Evolutionary conservation across 2,329 filamentous ascomycete species (phyloP), one percentile per base, ranked within the genome.

Genomic region (Pseudocercospora crystallina): DNA sequence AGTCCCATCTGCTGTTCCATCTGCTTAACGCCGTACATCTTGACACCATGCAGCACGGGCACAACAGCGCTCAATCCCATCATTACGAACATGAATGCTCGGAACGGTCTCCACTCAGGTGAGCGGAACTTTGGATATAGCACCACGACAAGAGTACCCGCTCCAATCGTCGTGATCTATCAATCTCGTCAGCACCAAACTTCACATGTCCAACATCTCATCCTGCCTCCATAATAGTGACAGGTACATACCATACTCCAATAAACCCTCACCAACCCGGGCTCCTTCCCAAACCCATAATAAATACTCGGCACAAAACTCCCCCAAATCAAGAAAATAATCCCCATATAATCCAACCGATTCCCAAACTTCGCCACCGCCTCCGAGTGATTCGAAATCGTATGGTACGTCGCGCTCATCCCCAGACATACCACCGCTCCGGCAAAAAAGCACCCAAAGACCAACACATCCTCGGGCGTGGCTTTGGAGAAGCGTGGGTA

Each of bases 321-420:
- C 5, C 94, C 94, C 60, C 92, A 88, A 52, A 97, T 97, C 60
- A 99, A 75, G 42, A 85, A 82, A 29, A 97, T 89, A 61, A 99
- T 99, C 5, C 94, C 94, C 5, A 92, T 82, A 68, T 99, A 97
- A 68, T 99, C 94, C 49, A 97, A 75, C 69, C 95, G 89, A 69
- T 97, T 97, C 9, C 91, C 91, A 76, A 90, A 88, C 55, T 82
- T 85, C 2, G 87, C 84, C 11, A 96, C 89, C 1, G 73, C 71
- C 33, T 83, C 81, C 13, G 88, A 94, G 70, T 99, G 94, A 60
- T 96, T 96, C 15, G 80, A 83, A 41, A 96, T 80, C 2, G 88
- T 81, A 68, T 99, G 94, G 67, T 85, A 99, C 2, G 86, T 87
- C 5, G 90, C 74, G 49, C 70, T 74, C 71, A 77, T 75, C 5